Evolutionary conservation across 441 rosid species (phyloP), one percentile per base, ranked within the genome.

Genomic region (Erodium moschatum): DNA sequence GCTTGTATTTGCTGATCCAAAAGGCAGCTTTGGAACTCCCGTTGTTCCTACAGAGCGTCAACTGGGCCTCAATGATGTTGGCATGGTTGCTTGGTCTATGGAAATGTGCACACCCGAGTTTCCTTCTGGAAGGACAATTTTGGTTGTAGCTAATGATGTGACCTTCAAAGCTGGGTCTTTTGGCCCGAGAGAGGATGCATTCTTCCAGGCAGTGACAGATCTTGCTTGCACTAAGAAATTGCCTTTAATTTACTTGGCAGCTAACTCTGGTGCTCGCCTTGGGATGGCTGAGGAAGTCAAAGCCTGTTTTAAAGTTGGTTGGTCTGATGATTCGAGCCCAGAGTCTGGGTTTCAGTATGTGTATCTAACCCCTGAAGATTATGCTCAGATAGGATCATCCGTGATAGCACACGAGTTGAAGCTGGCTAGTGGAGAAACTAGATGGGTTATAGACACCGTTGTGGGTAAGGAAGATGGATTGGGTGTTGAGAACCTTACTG

Each of bases 81-180:
- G 99, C 74, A 96, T 96, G 99, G 96, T 92, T 73, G 98, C 98
- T 10, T 96, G 99, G 99, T 73, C 78, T 83, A 78, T 96, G 87
- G 99, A 92, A 76, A 81, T 96, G 89, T 80, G 74, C 62, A 92
- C 96, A 69, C 97, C 97, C 0, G 99, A 96, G 82, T 96, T 90
- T 77, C 96, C 99, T 65, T 81, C 86, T 78, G 99, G 99, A 81
- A 88, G 99, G 72, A 90, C 75, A 70, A 81, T 92, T 74, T 79
- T 92, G 70, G 70, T 96, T 67, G 87, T 96, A 20, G 83, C 96
- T 29, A 96, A 96, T 80, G 99, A 96, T 74, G 97, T 92, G 74
- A 96, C 99, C 77, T 92, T 89, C 79, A 92, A 86, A 83, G 98
- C 96, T 46, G 99, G 99, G 71, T 96, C 99, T 70, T 96, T 96